Evolutionary conservation across 768 basidiomycete genomes (phyloP), one percentile per base, ranked within the genome.

Genomic region (Lactifluus rugatus): DNA sequence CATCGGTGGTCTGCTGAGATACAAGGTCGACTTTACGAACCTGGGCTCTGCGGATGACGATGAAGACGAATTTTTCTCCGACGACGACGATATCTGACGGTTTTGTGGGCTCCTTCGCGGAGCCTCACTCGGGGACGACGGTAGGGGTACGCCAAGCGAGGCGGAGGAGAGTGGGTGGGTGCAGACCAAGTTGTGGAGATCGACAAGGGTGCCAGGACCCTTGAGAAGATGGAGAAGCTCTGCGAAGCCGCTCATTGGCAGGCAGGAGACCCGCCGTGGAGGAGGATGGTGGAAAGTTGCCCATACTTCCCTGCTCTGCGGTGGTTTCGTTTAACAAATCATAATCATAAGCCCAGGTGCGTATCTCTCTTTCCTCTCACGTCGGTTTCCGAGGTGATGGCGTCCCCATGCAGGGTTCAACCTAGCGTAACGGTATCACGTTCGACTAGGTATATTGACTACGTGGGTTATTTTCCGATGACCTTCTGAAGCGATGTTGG

Each of bases 1-100:
- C 25, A 97, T 99, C 65, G 95, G 96, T 28, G 95, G 94, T 31
- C 77, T 97, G 60, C 75, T 96, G 58, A 82, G 95, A 49, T 99
- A 99, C 83, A 98, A 98, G 76, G 93, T 98, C 66, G 95, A 96
- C 75, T 90, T 98, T 74, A 79, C 80, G 65, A 89, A 87, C 70
- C 78, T 98, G 42, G 77, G 81, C 21, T 75, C 78, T 47, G 62
- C 83, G 23, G 89, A 92, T 65, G 89, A 92, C 32, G 89, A 82
- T 2, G 79, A 88, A 32, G 89, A 91, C 67, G 89, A 93, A 75
- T 92, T 89, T 73, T 83, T 79, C 68, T 78, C 78, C 62, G 85
- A 87, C 58, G 86, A 85, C 59, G 82, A 83, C 56, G 85, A 76
- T 65, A 80, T 92, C 76, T 92, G 89, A 92, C 90, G 81, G 76